These are phyloP conservation scores for Isoetes taiwanensis DNA, from an alignment of 75 land plant species.

Conservation along the genomic window DNA sequence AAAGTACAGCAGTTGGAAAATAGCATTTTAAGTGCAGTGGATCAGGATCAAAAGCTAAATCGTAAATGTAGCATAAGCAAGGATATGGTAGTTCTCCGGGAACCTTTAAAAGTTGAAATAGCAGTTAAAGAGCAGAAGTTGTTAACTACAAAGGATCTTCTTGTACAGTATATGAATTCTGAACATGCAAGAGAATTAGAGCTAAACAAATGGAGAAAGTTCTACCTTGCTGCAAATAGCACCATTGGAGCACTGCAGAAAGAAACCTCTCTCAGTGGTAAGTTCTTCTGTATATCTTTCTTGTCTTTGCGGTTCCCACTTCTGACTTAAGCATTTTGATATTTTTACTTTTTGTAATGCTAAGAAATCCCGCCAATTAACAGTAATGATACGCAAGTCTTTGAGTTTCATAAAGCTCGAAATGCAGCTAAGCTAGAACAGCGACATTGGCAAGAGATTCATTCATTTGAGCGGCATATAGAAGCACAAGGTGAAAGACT, in stretches of 20 bases:
- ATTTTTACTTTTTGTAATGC: slow-evolving; percentile 13
- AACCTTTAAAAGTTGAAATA: slow-evolving; percentile 6
- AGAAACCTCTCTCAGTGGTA: not conserved
- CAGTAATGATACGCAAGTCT: too few species aligned
- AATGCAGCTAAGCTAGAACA: slow-evolving; percentile 34
- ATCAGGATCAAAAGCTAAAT: not conserved
- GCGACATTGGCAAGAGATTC: slow-evolving; percentile 48
- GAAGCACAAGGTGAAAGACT: slow-evolving; percentile 63
- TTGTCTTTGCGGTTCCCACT: not conserved
- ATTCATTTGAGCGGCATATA: slow-evolving; percentile 70
- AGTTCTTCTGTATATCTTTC: not conserved
- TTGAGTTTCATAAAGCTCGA: slow-evolving; percentile 33
- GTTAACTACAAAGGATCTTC: slow-evolving; percentile 2
- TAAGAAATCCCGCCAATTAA: slow-evolving; percentile 9
- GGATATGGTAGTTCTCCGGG: slow-evolving; percentile 9
- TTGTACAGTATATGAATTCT: slow-evolving; percentile 10
- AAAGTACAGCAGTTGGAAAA: slow-evolving; percentile 13
- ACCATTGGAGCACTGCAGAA: not conserved
- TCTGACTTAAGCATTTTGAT: not conserved
- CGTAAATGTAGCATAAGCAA: not conserved
- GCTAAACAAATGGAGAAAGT: slow-evolving; percentile 10
- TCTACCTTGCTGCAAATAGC: slow-evolving; percentile 3
- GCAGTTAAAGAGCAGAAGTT: not conserved
- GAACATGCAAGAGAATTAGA: slow-evolving; percentile 4
- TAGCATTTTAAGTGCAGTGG: slow-evolving; percentile 7